phyloP scores from a whole-genome alignment of 2,329 filamentous ascomycete species.

The Verticillium klebahnii region DNA sequence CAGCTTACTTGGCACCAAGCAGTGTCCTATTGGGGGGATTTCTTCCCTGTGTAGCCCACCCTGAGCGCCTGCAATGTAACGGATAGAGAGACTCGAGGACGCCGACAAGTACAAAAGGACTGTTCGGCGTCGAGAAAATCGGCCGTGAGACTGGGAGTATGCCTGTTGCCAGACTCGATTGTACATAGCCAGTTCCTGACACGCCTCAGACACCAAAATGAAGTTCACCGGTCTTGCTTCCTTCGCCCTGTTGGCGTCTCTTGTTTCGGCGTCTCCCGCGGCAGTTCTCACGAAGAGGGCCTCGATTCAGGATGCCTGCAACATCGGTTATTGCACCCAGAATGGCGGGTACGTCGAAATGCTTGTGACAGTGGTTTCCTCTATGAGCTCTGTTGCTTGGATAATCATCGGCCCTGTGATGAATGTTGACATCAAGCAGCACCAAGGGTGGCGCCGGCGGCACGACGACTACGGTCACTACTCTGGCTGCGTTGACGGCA shows the following conservation, averaged over 20 bases:
- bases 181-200: neutral
- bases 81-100: neutral
- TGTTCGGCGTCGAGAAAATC: neutral
- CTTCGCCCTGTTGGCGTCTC: conserved; percentile 5
- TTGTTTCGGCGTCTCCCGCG: conserved; percentile 5
- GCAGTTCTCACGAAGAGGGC: conserved; percentile 7
- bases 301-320: conserved; percentile 9
- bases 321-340: conserved; percentile 11
- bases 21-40: neutral
- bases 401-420: neutral
- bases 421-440: neutral
- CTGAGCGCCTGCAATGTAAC: neutral
- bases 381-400: neutral
- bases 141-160: neutral
- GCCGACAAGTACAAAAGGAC: neutral
- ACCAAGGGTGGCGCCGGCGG: conserved; percentile 11
- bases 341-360: conserved; percentile 8
- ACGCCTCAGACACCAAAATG: conserved; percentile 1
- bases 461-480: conserved; percentile 37
- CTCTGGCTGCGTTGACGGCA: conserved; percentile 38
- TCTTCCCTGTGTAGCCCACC: neutral
- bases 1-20: neutral
- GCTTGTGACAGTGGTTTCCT: neutral
- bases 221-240: conserved; percentile 2
- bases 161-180: neutral